Base-by-base conservation (phyloP, 345 rosid genomes). In the Cardamine occulta region DNA sequence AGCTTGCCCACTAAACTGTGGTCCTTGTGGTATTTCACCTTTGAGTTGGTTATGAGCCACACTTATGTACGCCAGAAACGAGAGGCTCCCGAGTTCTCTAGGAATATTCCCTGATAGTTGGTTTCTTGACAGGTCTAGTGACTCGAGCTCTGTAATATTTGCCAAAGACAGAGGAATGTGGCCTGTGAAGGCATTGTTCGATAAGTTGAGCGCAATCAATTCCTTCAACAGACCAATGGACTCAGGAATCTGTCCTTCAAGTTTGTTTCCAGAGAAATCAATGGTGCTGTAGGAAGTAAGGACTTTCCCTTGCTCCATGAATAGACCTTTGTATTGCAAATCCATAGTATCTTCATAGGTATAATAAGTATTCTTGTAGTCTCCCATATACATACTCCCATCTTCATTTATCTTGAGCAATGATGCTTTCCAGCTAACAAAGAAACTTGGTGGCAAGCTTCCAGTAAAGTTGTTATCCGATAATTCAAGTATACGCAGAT, bases 181-280 rank as follows among this genome's bases (percentile, higher is more conserved):
- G 11, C 63, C 39, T 0, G 73, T 54, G 37, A 68, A 68, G 52
- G 73, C 73, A 28, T 68, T 68, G 52, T 68, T 68, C 4, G 63
- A 68, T 68, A 68, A 54, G 62, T 68, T 68, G 26, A 68, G 73
- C 26, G 73, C 73, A 10, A 68, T 68, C 39, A 68, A 2, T 37
- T 6, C 63, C 8, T 54, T 68, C 52, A 68, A 39, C 1, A 68
- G 63, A 55, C 73, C 73, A 53, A 68, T 39, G 26, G 73, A 68
- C 12, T 54, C 73, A 54, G 73, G 73, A 54, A 68, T 68, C 52
- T 54, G 52, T 68, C 73, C 73, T 68, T 68, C 52, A 54, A 68
- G 51, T 17, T 28, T 68, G 39, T 68, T 68, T 26, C 73, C 63
- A 37, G 72, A 68, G 54, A 69, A 56, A 17, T 56, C 64, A 69